Percentiles rank a stretch among this genome's conserved stretches.
Evolutionary conservation across 2,329 filamentous ascomycete genomes (phyloP).

Genomic region (Pseudogymnoascus sp.): DNA sequence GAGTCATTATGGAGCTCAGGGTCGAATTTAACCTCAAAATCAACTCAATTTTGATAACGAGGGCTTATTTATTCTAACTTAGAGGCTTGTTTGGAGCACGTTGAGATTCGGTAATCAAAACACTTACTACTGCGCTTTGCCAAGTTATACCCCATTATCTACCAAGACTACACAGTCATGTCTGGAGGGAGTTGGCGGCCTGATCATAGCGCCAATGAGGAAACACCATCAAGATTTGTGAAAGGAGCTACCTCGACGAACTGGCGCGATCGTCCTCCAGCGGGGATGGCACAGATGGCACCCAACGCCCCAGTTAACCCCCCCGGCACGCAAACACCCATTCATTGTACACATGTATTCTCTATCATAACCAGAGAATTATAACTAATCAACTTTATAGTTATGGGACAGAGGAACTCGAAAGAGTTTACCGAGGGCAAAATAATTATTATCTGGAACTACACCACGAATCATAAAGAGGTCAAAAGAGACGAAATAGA

Average conservation of each 20-base stretch:
- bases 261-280: not conserved
- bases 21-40: not conserved
- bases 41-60: not conserved
- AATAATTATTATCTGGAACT: not conserved
- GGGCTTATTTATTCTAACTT: not conserved
- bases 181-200: not conserved
- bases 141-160: not conserved
- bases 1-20: not conserved
- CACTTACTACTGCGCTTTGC: not conserved
- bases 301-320: not conserved
- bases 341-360: not conserved
- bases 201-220: not conserved
- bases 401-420: not conserved
- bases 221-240: not conserved
- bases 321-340: not conserved
- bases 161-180: not conserved
- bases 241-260: not conserved
- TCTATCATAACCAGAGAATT: not conserved
- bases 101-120: not conserved
- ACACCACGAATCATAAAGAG: not conserved
- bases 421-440: not conserved
- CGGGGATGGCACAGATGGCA: not conserved
- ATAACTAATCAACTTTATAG: constrained; percentile 2
- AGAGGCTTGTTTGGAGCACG: not conserved
- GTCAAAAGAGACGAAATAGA: not conserved